Evolutionary conservation across 2,329 filamentous ascomycete genomes (phyloP), one percentile per base, ranked within the genome.

Genomic region (Verticillium nonalfalfae): DNA sequence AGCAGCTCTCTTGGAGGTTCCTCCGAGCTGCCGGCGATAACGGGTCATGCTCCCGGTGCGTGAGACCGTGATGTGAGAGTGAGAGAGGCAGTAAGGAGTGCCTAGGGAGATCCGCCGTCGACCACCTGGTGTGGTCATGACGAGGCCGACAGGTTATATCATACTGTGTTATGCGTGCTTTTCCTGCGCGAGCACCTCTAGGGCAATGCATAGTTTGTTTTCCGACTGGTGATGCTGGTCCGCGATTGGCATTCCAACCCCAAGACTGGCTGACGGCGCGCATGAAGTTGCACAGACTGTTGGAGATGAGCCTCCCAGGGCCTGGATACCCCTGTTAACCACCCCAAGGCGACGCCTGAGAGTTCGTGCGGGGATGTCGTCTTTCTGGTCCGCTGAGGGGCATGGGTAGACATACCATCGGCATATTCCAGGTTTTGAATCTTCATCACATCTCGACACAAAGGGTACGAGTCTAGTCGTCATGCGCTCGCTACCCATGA

Each of bases 231-330:
- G 45, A 21, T 50, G 45, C 45, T 50, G 45, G 45, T 50, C 45
- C 13, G 45, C 45, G 45, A 50, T n/a, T 50, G 45, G 45, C 45
- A 50, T 50, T 50, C n/a, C 45, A 18, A 18, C 21, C 45, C 45
- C 21, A 18, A 18, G 45, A 50, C 45, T 50, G 45, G 45, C 45
- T 50, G 45, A 26, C 45, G 7, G 50, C 36, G 64, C 62, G 64
- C 62, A 65, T 65, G 59, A 64, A 62, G 57, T 56, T 61, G 62
- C 64, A 65, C 62, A 36, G 64, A 64, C 62, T 50, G 15, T 39
- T 64, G 59, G 64, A 65, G 62, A 65, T 64, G 64, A 65, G 62
- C 60, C 10, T 62, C 59, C 50, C 52, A 52, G 56, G 38, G 45
- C 15, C 18, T 50, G 45, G n/a, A 50, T 18, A 50, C 21, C 45